Base-by-base conservation (phyloP, 768 basidiomycete genomes). In the Amanita fuliginea region DNA sequence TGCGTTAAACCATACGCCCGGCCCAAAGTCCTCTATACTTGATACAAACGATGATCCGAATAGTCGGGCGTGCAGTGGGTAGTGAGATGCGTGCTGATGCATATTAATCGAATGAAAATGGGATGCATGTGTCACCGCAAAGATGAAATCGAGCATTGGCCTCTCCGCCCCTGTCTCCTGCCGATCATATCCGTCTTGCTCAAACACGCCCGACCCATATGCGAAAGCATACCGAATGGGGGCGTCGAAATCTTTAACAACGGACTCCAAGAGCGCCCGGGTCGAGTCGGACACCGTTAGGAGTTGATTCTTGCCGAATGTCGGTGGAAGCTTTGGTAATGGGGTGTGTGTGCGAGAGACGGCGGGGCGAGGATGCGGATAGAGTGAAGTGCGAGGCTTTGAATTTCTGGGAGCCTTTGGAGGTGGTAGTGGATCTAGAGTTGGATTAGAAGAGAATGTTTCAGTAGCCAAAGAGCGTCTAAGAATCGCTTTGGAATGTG, bases 71-170 rank as follows among this genome's bases (percentile, higher is more conserved):
- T 87, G 82, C 11, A 93, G 60, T 0, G 95, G 85, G 62, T 99
- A 99, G 67, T 99, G 96, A 6, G 78, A 73, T 0, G 95, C 92
- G 59, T 85, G 76, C 64, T 94, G 91, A 44, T 84, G 77, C 80
- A 98, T 83, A 64, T 99, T 99, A 64, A 93, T 88, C 24, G 83
- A 87, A 64, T 98, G 96, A 72, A 94, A 99, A 59, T 96, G 91
- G 10, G 76, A 77, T 0, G 96, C 75, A 57, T 96, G 92, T 1
- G 91, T 89, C 40, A 97, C 95, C 0, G 93, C 94, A 62, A 99
- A 90, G 64, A 99, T 78, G 59, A 98, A 96, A 66, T 99, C 96
- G 18, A 97, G 77, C 86, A 98, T 89, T 0, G 93, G 93, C 33
- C 59, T 64, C 10, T 58, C 58, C 18, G 55, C 57, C 24, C 56